phyloP scores from a whole-genome alignment of 2,329 filamentous ascomycete species.

The Calonectria pseudoturangicola region DNA sequence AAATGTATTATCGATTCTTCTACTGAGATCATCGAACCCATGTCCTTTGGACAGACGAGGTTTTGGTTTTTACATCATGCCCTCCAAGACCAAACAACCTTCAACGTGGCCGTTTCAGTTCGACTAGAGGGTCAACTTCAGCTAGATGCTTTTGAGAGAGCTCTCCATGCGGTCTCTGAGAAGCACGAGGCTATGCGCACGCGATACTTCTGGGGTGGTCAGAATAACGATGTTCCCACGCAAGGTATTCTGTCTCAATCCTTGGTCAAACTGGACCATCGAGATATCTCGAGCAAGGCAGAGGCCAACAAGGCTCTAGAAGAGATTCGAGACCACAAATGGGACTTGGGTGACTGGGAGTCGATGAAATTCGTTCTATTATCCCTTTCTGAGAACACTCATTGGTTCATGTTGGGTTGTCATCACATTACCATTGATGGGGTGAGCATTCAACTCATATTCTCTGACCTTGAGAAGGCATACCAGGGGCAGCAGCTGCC shows the following conservation, averaged over 20 bases:
- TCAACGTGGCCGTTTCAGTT: slow-evolving; percentile 61
- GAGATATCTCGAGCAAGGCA: background rate
- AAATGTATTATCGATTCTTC: background rate
- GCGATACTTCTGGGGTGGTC: background rate
- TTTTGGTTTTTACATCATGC: slow-evolving; percentile 63
- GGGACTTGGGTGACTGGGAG: background rate
- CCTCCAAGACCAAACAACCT: slow-evolving; percentile 61
- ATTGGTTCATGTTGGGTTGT: background rate
- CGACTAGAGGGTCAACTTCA: slow-evolving; percentile 55
- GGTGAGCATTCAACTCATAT: background rate
- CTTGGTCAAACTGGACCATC: background rate
- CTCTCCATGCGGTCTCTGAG: background rate
- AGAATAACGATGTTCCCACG: background rate
- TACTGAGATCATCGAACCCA: slow-evolving; percentile 44
- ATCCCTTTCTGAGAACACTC: background rate
- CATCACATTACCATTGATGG: slow-evolving; percentile 4
- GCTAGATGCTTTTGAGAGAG: background rate
- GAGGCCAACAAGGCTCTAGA: slow-evolving; percentile 3
- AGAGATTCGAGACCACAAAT: slow-evolving; percentile 3
- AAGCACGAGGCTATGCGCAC: slow-evolving; percentile 8
- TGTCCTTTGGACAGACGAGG: slow-evolving; percentile 64
- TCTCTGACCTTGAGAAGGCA: background rate
- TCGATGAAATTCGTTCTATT: background rate
- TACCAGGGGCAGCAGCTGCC: background rate
- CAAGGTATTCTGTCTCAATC: background rate